Evolutionary conservation across 192 early-diverging fungal genomes (phyloP).

Genomic region (Coemansia aciculifera): DNA sequence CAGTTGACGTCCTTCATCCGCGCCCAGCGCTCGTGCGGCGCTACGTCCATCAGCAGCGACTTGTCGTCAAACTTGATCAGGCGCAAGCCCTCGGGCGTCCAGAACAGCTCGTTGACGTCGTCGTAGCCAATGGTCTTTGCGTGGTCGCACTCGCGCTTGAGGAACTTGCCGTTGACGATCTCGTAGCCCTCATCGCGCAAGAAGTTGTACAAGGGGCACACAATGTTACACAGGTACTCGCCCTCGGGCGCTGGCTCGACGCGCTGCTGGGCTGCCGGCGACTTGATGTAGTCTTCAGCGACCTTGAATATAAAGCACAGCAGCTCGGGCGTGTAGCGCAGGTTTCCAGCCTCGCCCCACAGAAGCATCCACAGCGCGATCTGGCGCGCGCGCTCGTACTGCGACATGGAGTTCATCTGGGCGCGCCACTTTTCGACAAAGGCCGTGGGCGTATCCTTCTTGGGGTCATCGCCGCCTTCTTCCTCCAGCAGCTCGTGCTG

Average conservation of each 20-base stretch:
- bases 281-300: constrained; percentile 58
- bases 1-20: constrained; percentile 67
- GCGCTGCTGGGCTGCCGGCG: constrained; percentile 58
- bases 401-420: constrained; percentile 70
- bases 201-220: constrained; percentile 71
- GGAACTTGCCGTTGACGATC: constrained; percentile 64
- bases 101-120: constrained; percentile 84
- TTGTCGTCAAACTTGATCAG: constrained; percentile 61
- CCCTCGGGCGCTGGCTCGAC: constrained; percentile 62
- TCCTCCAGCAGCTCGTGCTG: constrained; percentile 50
- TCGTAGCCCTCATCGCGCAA: constrained; percentile 77
- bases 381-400: constrained; percentile 69
- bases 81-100: constrained; percentile 67
- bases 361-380: constrained; percentile 73
- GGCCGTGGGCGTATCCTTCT: constrained; percentile 50
- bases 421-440: constrained; percentile 69
- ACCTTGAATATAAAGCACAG: constrained; percentile 81
- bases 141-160: constrained; percentile 78
- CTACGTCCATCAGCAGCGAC: constrained; percentile 61
- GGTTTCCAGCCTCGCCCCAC: constrained; percentile 77
- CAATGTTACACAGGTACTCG: constrained; percentile 66
- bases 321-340: constrained; percentile 73
- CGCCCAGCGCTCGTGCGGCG: constrained; percentile 63
- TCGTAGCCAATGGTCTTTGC: constrained; percentile 75
- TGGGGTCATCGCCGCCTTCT: constrained; percentile 37